Base-by-base conservation (phyloP, 768 basidiomycete genomes). In the Suillus sp. region DNA sequence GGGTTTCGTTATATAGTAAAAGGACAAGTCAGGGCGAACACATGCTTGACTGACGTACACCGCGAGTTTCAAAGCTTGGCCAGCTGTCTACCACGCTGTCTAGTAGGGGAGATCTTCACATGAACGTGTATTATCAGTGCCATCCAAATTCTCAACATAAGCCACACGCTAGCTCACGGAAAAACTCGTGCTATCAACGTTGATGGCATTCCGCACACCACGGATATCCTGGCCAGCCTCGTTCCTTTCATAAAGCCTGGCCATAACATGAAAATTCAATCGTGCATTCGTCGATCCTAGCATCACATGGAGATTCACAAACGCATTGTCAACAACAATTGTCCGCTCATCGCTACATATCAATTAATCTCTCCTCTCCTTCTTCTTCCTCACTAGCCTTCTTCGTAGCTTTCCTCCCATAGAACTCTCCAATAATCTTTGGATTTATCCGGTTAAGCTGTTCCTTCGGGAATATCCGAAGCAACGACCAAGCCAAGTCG, bases 391-490 rank as follows among this genome's bases (percentile, higher is more conserved):
- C 78, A 50, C 77, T 80, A 70, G 77, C 82, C 80, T 85, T 89
- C 83, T 84, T 89, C 58, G 81, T 83, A 43, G 86, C 75, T 80
- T 96, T 95, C 71, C 95, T 90, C 51, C 85, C 90, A 72, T 97
- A 97, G 77, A 91, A 97, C 78, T 97, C 95, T 65, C 85, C 86
- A 71, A 97, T 90, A 73, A 97, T 96, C 88, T 94, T 94, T 71
- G 95, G 95, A 74, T 88, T 95, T 82, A 99, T 96, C 72, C 96
- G 93, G 82, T 98, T 99, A 68, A 99, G 85, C 77, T 95, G 93
- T 79, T 98, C 96, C 78, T 96, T 95, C 65, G 97, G 97, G 92
- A 99, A 99, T 74, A 96, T 96, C 68, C 97, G 91, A 68, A 99
- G 84, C 59, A 99, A 79, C 27, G 91, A 90, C 97, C 97, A 99